Base-by-base conservation (phyloP, 1,139 yeast species). In the Kurtzmaniella quercitrusa region DNA sequence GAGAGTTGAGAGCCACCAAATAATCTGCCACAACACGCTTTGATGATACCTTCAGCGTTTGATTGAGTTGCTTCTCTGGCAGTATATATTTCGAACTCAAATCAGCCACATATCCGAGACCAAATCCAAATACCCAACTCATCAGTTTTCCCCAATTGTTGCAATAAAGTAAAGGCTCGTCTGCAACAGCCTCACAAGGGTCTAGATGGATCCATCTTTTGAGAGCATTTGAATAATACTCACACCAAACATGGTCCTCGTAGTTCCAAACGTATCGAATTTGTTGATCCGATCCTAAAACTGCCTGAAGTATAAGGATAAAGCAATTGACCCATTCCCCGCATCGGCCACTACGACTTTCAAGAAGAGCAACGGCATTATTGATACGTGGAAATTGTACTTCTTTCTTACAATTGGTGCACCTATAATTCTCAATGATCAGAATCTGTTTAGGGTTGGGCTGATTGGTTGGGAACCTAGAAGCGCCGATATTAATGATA, bases 161-260 rank as follows among this genome's bases (percentile, higher is more conserved):
- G 40, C 83, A 77, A 55, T 91, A 91, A 22, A 89, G 65, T 32
- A 68, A 60, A 0, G 98, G 97, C 49, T 87, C 80, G 58, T 91
- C 96, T 62, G 73, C 88, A 0, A 88, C 82, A 35, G 81, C 84
- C 54, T 91, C 98, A 58, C 98, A 91, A 4, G 91, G 80, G 54
- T 91, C 98, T 21, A 87, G 68, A 60, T 91, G 98, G 21, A 89
- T 73, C 98, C 98, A 91, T 44, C 89, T 65, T 39, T 71, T 60
- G 49, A 78, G 69, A 17, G 65, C 57, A 0, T 56, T 61, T 2
- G 95, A 86, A 58, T 80, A 91, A 51, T 85, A 84, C 57, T 91
- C 98, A 54, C 95, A 84, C 98, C 98, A 91, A 0, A 88, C 97
- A 59, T 91, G 98, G 56, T 91, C 98, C 57, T 91, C 98, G 4